These are phyloP conservation scores for Beauveria medogensis DNA, from an alignment of 2,329 filamentous ascomycete genomes.

Conservation along the genomic window DNA sequence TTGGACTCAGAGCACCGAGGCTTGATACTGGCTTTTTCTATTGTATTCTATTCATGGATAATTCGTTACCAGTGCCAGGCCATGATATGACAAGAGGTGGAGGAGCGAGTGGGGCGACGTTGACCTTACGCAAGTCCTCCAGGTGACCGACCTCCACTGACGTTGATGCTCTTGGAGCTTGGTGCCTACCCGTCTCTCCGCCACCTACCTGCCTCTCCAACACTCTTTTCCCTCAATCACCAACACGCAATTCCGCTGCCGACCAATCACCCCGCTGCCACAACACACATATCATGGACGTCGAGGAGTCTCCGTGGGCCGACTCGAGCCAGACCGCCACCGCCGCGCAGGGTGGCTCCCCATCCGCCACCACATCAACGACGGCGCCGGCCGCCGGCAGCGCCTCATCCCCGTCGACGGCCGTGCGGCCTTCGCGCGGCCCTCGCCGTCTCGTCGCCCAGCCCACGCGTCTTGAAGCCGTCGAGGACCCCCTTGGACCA, in stretches of 20 bases:
- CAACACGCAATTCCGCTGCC: not conserved
- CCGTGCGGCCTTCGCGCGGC: slow-evolving; percentile 36
- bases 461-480: slow-evolving; percentile 68
- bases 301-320: slow-evolving; percentile 48
- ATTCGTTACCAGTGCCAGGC: no score
- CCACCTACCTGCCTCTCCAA: slow-evolving; percentile 3
- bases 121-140: slow-evolving; percentile 4
- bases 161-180: slow-evolving; percentile 8
- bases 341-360: slow-evolving; percentile 24
- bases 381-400: slow-evolving; percentile 23
- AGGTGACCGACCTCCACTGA: slow-evolving; percentile 9
- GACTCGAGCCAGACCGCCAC: slow-evolving; percentile 31
- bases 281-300: slow-evolving; percentile 31
- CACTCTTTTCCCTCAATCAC: not conserved
- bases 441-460: slow-evolving; percentile 63
- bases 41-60: no score
- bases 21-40: no score
- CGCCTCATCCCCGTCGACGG: slow-evolving; percentile 22
- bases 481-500: slow-evolving; percentile 69
- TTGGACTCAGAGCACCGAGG: no score
- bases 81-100: not conserved
- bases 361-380: slow-evolving; percentile 21
- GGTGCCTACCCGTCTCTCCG: slow-evolving; percentile 4
- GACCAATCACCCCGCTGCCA: not conserved
- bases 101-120: slow-evolving; percentile 6